These are phyloP conservation scores for Cryptomeria japonica DNA, from an alignment of 75 land plant genomes.

Conservation along the genomic window DNA sequence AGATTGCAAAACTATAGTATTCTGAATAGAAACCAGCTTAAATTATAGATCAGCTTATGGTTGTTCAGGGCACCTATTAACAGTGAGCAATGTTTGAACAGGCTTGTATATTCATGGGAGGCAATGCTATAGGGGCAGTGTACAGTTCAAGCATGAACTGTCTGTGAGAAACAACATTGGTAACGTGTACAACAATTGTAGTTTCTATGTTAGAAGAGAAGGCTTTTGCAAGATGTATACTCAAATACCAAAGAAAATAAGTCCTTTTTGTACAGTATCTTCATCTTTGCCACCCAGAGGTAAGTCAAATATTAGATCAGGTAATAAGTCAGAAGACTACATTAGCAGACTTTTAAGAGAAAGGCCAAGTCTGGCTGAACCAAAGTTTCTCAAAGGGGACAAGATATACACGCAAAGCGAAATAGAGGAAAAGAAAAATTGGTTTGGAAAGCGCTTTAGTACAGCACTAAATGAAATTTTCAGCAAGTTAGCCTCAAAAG, in stretches of 20 bases:
- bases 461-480: slow-evolving; percentile 6
- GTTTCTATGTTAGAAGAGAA: background rate
- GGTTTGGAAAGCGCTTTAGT: slow-evolving; percentile 19
- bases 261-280: background rate
- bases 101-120: background rate
- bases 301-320: background rate
- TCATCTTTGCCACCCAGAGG: background rate
- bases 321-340: slow-evolving; percentile 42
- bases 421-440: slow-evolving; percentile 31
- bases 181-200: background rate
- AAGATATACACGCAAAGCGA: slow-evolving; percentile 62
- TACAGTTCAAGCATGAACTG: background rate
- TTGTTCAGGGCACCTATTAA: background rate
- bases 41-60: background rate
- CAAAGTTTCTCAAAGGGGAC: slow-evolving; percentile 55
- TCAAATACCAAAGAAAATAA: background rate
- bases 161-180: background rate
- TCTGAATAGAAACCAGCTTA: background rate
- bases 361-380: slow-evolving; percentile 75
- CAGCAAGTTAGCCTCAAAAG: slow-evolving; percentile 11
- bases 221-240: background rate
- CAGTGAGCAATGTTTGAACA: background rate
- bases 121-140: background rate
- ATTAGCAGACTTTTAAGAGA: slow-evolving; percentile 60
- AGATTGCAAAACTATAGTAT: background rate